These are phyloP conservation scores for Apiotrichum domesticum DNA, from an alignment of 1,284 basidiomycete genomes.

Conservation along the genomic window DNA sequence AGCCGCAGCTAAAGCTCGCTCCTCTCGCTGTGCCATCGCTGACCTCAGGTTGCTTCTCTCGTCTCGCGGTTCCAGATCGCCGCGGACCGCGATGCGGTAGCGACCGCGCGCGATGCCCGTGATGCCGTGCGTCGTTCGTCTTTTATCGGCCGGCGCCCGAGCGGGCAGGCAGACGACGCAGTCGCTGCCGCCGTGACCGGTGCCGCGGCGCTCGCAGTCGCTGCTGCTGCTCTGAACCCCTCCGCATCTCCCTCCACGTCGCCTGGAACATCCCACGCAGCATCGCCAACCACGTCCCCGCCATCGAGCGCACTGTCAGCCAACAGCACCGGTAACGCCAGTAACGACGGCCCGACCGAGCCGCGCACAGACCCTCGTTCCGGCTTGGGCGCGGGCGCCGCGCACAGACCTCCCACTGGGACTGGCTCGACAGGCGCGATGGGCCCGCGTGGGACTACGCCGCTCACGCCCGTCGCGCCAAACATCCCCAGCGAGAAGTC, in stretches of 20 bases:
- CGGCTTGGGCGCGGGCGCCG: no score
- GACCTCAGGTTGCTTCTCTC: conserved; percentile 20
- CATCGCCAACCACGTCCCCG: background rate
- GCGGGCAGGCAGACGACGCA: background rate
- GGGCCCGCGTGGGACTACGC: background rate
- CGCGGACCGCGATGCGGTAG: conserved; percentile 14
- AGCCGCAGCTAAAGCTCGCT: no score
- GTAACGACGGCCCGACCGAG: background rate
- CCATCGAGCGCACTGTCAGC: no score
- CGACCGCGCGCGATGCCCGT: conserved; percentile 7
- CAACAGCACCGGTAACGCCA: background rate
- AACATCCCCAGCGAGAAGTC: conserved; percentile 1
- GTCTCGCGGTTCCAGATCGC: conserved; percentile 22
- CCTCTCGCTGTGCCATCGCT: background rate
- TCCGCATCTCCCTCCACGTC: no score
- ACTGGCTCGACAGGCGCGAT: background rate
- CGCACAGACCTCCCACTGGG: no score
- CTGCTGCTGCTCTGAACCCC: background rate
- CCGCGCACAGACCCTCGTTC: background rate
- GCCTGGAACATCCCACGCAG: no score
- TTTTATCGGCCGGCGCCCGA: background rate
- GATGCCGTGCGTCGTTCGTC: conserved; percentile 5
- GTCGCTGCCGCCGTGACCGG: background rate
- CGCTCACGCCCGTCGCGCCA: background rate
- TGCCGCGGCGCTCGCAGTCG: background rate